Percentiles rank a stretch among this genome's conserved stretches.
Evolutionary conservation across 2,329 filamentous ascomycete species (phyloP).

Genomic region (Cercospora citrullina): DNA sequence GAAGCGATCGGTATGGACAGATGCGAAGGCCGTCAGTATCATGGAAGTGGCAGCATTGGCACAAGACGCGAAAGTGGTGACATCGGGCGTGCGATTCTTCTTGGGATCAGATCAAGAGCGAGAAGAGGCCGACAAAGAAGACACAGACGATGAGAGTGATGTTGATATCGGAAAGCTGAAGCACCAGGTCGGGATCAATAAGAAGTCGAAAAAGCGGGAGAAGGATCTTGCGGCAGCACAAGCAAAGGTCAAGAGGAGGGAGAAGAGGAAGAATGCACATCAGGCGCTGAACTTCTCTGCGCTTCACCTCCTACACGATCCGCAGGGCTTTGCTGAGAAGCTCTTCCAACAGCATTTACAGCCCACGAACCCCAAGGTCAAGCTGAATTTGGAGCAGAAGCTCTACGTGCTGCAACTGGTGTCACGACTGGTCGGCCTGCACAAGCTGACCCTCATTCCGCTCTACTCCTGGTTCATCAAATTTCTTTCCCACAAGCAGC

Average conservation of each 20-base stretch:
- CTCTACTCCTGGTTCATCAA: slow-evolving; percentile 98
- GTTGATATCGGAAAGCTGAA: slow-evolving; percentile 77
- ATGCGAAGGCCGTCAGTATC: slow-evolving; percentile 91
- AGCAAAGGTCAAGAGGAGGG: slow-evolving; percentile 75
- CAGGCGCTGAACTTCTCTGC: slow-evolving; percentile 95
- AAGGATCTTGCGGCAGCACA: slow-evolving; percentile 78
- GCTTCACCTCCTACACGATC: slow-evolving; percentile 88
- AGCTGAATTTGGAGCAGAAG: slow-evolving; percentile 83
- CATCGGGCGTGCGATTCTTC: slow-evolving; percentile 89
- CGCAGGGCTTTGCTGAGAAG: slow-evolving; percentile 87
- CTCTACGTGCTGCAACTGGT: slow-evolving; percentile 88
- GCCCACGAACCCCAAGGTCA: slow-evolving; percentile 68
- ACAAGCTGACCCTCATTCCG: slow-evolving; percentile 84
- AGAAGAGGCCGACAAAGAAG: slow-evolving; percentile 82
- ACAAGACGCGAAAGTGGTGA: slow-evolving; percentile 89
- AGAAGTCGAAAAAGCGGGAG: slow-evolving; percentile 88
- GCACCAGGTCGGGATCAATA: slow-evolving; percentile 89
- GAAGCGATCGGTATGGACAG: slow-evolving; percentile 95
- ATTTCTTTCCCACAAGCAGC: slow-evolving; percentile 80
- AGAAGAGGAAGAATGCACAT: slow-evolving; percentile 83
- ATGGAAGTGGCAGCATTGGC: slow-evolving; percentile 92
- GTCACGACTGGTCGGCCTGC: slow-evolving; percentile 84
- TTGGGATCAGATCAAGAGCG: slow-evolving; percentile 93
- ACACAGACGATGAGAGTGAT: slow-evolving; percentile 77
- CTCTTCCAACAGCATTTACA: slow-evolving; percentile 91